Percentiles rank a stretch among this genome's conserved stretches.
Evolutionary conservation across 352 stramenopile genomes (phyloP).

Genomic region (Saprolegnia parasitica): DNA sequence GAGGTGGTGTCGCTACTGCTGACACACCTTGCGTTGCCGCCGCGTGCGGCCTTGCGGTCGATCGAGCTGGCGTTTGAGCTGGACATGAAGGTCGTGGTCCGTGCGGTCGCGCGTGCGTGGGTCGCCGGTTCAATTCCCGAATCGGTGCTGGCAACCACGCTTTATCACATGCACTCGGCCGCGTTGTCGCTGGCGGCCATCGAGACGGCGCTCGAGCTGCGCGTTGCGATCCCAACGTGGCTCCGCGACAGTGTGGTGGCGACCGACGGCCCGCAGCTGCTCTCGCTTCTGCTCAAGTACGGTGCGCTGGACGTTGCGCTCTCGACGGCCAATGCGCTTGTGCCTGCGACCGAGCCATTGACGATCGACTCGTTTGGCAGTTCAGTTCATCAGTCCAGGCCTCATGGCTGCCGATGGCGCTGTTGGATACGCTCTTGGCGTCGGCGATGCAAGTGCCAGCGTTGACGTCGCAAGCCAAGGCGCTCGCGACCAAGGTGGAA

Average conservation of each 20-base stretch:
- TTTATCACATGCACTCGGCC: not conserved
- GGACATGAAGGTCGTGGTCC: slow-evolving; percentile 7
- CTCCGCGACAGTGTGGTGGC: not conserved
- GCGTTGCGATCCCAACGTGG: slow-evolving; percentile 3
- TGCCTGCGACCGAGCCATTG: not conserved
- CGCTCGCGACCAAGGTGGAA: too few relatives aligned
- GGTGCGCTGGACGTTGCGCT: not conserved
- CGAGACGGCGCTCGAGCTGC: not conserved
- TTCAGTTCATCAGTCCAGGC: too few relatives aligned
- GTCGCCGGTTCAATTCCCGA: not conserved
- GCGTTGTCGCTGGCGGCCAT: slow-evolving; percentile 3
- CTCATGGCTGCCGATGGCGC: too few relatives aligned
- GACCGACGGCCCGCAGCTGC: too few relatives aligned
- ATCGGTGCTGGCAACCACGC: not conserved
- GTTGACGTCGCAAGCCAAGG: too few relatives aligned
- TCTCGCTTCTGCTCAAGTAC: not conserved
- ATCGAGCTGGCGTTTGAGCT: not conserved
- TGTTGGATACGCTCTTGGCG: too few relatives aligned
- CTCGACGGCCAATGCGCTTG: not conserved
- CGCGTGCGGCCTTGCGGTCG: not conserved
- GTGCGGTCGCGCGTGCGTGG: not conserved
- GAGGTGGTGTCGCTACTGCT: slow-evolving; percentile 24
- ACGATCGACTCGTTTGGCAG: too few relatives aligned
- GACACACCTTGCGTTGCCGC: not conserved
- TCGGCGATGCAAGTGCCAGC: too few relatives aligned